A percentile compares a stretch with the other conserved stretches of the same genome.
These are phyloP conservation scores for Scutellospora calospora DNA, from an alignment of 371 early-diverging fungal genomes.

Conservation along the genomic window DNA sequence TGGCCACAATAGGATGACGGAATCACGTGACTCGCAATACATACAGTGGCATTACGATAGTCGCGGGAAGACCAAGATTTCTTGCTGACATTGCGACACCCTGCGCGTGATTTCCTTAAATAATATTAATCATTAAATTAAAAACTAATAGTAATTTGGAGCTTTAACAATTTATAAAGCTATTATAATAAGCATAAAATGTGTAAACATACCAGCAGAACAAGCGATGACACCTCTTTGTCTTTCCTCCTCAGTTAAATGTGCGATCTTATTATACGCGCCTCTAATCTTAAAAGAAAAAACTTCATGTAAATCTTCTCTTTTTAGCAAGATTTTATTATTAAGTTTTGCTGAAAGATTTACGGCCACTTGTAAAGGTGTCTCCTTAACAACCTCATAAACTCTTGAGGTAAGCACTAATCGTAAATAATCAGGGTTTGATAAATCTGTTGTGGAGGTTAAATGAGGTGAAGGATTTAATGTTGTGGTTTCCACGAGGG, in stretches of 20 bases:
- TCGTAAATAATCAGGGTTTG: conserved; percentile 85
- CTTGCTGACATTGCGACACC: conserved; percentile 91
- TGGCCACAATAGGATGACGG: no score
- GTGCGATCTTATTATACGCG: conserved; percentile 91
- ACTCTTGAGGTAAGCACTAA: conserved; percentile 91
- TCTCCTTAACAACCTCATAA: conserved; percentile 92
- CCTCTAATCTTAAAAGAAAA: conserved; percentile 98
- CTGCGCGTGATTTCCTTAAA: conserved; percentile 91
- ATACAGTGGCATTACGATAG: conserved; percentile 93
- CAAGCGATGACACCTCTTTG: conserved; percentile 92
- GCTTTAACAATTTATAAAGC: not conserved
- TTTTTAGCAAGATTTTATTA: conserved; percentile 84
- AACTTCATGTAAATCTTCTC: conserved; percentile 96
- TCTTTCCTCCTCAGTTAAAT: conserved; percentile 81
- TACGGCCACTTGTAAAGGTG: conserved; percentile 84
- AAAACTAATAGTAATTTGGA: not conserved
- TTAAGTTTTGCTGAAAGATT: conserved; percentile 77
- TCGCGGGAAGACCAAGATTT: conserved; percentile 90
- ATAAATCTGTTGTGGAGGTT: not conserved
- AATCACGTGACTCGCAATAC: not conserved
- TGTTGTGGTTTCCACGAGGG: conserved; percentile 49
- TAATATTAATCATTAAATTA: not conserved
- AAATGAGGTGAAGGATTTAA: conserved; percentile 47
- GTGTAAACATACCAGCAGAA: conserved; percentile 75
- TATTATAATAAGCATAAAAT: not conserved